Evolutionary conservation across 352 stramenopile species (phyloP), one percentile per base, ranked within the genome.

Genomic region (Phytophthora citrophthora): DNA sequence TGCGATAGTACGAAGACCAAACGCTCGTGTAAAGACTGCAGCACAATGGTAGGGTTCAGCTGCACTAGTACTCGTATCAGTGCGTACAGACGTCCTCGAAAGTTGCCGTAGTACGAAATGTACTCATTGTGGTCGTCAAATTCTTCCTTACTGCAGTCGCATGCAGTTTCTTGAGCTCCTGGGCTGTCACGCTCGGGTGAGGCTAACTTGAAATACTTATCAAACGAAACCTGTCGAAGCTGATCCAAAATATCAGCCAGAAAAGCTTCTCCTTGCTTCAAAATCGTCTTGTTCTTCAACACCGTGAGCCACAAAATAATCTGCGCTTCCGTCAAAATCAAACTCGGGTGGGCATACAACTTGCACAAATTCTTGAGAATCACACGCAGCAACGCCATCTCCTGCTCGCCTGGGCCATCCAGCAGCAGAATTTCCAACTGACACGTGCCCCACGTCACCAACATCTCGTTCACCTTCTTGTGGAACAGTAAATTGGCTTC

Each of bases 181-280:
- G 63, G 44, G 31, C 68, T 52, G 0, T 88, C 81, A 16, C 83
- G 83, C 18, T 91, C 82, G 1, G 86, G 86, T 0, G 83, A 92
- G 2, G 76, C 63, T 3, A 94, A 46, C 57, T 90, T 91, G 49
- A 94, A 94, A 64, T 92, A 94, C 53, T 92, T 94, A 13, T 91
- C 83, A 13, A 90, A 88, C 9, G 77, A 81, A 6, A 86, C 74
- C 41, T 87, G 73, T 18, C 79, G 80, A n/a, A 92, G 41, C 32
- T 85, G 61, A 2, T 56, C 54, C 29, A 91, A 29, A 51, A 88
- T 71, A 6, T 77, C 68, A 2, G 49, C 47, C 15, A 86, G 27
- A 24, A 71, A 82, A 6, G 57, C 53, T 34, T 84, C 70, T 27
- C 71, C 73, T 34, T 76, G 67, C 49, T 82, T 79, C 32, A 91